These are phyloP conservation scores for Globisporangium parvum DNA, from an alignment of 352 stramenopile genomes.

Conservation along the genomic window DNA sequence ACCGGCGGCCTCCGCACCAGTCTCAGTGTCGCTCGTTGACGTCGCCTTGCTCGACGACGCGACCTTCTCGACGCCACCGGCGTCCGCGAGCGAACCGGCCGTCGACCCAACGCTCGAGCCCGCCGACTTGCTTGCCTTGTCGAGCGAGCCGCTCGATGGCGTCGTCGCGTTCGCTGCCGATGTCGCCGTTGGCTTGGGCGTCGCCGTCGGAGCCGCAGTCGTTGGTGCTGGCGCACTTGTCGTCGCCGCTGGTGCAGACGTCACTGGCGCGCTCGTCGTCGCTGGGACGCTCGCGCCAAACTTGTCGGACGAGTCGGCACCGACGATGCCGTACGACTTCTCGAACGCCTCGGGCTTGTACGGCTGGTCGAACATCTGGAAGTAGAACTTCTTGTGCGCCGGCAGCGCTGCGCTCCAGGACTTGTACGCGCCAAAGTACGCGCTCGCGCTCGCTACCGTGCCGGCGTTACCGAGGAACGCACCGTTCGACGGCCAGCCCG, in stretches of 20 bases:
- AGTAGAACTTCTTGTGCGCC: conserved; percentile 59
- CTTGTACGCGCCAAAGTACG: conserved; percentile 61
- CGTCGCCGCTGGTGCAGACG: conserved; percentile 1
- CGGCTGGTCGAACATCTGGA: conserved; percentile 72
- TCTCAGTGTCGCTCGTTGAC: conserved; percentile 4
- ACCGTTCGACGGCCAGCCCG: conserved; percentile 41
- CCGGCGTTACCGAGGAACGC: conserved; percentile 30
- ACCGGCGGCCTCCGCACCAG: neutral
- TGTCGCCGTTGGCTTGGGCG: neutral
- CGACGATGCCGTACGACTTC: conserved; percentile 46
- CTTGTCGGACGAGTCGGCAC: conserved; percentile 38
- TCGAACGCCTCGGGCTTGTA: conserved; percentile 38
- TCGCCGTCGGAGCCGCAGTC: conserved; percentile 4
- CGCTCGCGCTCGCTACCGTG: conserved; percentile 22
- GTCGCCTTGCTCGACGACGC: conserved; percentile 4
- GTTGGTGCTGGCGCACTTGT: conserved; percentile 9
- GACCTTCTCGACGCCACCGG: conserved; percentile 8
- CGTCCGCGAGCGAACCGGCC: conserved; percentile 4
- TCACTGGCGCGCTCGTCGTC: conserved; percentile 6
- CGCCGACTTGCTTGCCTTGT: conserved; percentile 47
- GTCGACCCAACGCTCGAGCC: conserved; percentile 32
- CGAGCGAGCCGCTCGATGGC: conserved; percentile 33
- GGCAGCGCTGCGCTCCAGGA: conserved; percentile 36
- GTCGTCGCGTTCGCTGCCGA: neutral
- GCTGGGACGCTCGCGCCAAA: conserved; percentile 29